Evolutionary conservation across 192 early-diverging fungal species (phyloP).

Genomic region (Umbelopsis ramanniana): DNA sequence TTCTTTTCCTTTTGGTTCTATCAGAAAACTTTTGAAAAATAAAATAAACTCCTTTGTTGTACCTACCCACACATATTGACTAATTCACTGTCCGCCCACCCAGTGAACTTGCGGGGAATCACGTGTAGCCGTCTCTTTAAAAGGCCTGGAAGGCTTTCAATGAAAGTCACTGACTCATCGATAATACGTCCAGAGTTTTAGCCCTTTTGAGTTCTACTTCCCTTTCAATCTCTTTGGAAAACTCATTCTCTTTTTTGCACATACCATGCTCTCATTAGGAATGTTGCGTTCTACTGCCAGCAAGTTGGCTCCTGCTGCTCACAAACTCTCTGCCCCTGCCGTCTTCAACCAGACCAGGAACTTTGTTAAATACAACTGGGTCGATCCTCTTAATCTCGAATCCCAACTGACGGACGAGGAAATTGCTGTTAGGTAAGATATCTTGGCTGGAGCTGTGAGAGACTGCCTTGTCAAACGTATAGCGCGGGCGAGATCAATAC

Average conservation of each 20-base stretch:
- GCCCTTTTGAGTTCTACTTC: not conserved
- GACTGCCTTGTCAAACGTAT: too few species aligned
- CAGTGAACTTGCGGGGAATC: conserved; percentile 11
- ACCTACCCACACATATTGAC: not conserved
- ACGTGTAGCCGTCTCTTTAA: not conserved
- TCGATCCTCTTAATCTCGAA: conserved; percentile 85
- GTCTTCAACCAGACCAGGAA: conserved; percentile 23
- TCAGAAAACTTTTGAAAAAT: too few species aligned
- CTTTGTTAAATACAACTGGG: conserved; percentile 79
- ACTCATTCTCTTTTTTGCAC: not conserved
- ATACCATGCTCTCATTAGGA: conserved; percentile 12
- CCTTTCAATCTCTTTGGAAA: not conserved
- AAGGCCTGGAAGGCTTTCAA: not conserved
- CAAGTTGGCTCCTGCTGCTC: conserved; percentile 15
- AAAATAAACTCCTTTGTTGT: not conserved
- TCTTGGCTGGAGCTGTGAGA: too few species aligned
- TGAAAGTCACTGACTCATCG: not conserved
- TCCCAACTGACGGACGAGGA: conserved; percentile 92
- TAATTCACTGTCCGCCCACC: not conserved
- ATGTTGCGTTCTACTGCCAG: conserved; percentile 19
- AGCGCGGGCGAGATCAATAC: too few species aligned
- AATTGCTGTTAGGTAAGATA: conserved; percentile 56
- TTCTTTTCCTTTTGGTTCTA: not conserved
- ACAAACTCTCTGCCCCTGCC: conserved; percentile 15
- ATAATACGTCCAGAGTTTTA: not conserved